Evolutionary conservation across 176 grass and related monocot genomes (phyloP).

Genomic region (Zoysia japonica): DNA sequence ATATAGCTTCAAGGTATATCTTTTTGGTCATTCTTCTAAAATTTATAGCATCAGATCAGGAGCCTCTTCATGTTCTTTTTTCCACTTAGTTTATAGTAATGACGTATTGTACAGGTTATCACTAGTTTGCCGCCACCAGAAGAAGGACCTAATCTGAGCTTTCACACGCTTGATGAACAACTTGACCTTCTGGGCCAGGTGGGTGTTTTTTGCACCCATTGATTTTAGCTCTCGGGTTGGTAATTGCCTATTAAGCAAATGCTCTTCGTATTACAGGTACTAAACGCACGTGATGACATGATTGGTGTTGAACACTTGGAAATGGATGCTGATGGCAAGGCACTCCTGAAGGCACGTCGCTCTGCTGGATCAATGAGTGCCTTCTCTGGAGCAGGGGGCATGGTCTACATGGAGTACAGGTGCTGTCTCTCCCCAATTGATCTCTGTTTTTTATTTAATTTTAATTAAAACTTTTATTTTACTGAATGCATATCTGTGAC

Average conservation of each 20-base stretch:
- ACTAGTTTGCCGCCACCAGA: constrained; percentile 86
- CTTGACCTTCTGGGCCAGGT: constrained; percentile 81
- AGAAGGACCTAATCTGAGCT: constrained; percentile 68
- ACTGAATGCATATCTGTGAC: constrained; percentile 6
- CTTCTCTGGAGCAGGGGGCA: constrained; percentile 74
- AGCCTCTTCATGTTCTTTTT: neutral
- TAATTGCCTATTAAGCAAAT: constrained; percentile 20
- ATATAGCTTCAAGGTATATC: constrained; percentile 94
- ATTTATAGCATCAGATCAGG: neutral
- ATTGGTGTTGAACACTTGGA: constrained; percentile 89
- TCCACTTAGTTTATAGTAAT: neutral
- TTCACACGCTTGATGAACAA: constrained; percentile 75
- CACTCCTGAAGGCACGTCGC: constrained; percentile 63
- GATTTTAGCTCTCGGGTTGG: neutral
- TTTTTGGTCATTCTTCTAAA: constrained; percentile 3
- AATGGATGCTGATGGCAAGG: constrained; percentile 93
- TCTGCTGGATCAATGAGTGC: constrained; percentile 75
- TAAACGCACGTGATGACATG: constrained; percentile 90
- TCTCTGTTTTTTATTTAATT: constrained; percentile 7
- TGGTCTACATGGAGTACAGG: constrained; percentile 94
- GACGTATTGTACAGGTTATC: constrained; percentile 64
- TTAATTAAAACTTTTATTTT: neutral
- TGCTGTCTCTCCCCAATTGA: constrained; percentile 26
- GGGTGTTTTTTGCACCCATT: constrained; percentile 19
- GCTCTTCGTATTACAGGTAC: constrained; percentile 38